A percentile compares a stretch with the other conserved stretches of the same genome.
Conservation (phyloP, 257 asterid species). For the Plantago elongata region DNA sequence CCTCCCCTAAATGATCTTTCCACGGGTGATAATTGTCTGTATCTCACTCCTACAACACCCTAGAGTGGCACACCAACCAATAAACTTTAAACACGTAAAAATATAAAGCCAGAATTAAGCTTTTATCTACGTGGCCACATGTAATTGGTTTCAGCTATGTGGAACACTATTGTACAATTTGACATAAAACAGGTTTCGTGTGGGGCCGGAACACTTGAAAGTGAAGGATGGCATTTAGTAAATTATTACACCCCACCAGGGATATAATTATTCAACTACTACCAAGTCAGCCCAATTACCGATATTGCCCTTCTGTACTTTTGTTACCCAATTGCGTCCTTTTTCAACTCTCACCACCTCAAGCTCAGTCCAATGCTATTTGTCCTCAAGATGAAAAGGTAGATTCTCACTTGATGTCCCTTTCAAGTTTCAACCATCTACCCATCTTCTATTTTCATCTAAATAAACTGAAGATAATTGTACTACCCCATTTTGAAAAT, state of each 20-base stretch:
- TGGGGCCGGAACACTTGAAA: not conserved
- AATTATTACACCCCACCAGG: no score
- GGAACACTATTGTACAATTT: not conserved
- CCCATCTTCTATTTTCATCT: no score
- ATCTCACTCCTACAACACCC: not conserved
- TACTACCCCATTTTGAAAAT: no score
- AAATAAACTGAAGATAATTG: no score
- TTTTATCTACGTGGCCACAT: not conserved
- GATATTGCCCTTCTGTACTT: not conserved
- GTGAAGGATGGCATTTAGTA: no score
- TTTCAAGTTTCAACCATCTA: no score
- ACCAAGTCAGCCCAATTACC: not conserved
- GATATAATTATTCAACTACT: not conserved
- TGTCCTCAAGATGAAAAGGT: not conserved
- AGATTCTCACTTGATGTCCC: no score
- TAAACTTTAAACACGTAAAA: not conserved
- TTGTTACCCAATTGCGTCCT: no score
- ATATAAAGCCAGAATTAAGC: not conserved
- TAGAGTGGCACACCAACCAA: not conserved
- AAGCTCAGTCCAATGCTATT: no score
- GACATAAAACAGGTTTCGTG: not conserved
- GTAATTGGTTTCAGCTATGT: not conserved
- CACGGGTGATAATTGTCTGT: not conserved
- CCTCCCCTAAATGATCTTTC: not conserved
- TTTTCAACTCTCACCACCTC: not conserved